phyloP scores from a whole-genome alignment of 495 filamentous ascomycete species.

The Chaetomidium leptoderma region DNA sequence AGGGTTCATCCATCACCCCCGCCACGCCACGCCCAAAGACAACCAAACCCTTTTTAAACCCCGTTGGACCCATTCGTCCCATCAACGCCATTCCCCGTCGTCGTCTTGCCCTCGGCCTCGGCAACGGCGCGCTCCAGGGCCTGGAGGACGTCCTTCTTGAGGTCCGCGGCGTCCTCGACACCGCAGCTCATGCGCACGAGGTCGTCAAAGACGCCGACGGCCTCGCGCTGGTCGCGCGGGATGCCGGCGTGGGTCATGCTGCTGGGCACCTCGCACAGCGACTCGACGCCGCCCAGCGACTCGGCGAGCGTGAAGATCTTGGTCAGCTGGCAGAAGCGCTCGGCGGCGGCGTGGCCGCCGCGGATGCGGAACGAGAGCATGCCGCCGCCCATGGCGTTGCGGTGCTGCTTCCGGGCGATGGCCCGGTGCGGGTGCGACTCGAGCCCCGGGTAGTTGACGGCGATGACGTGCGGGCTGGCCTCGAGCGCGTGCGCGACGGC shows the following conservation, averaged over 20 bases:
- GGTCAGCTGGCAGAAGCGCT: slow-evolving; percentile 85
- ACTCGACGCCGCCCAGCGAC: slow-evolving; percentile 89
- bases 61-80: slow-evolving; percentile 20
- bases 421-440: slow-evolving; percentile 78
- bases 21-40: not conserved
- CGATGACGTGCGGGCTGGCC: slow-evolving; percentile 71
- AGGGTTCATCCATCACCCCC: not conserved
- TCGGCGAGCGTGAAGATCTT: slow-evolving; percentile 91
- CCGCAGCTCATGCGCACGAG: slow-evolving; percentile 92
- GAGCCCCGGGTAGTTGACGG: slow-evolving; percentile 93
- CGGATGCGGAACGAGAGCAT: slow-evolving; percentile 96
- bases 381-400: slow-evolving; percentile 89
- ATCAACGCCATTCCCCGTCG: slow-evolving; percentile 21
- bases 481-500: slow-evolving; percentile 73
- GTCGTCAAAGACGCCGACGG: slow-evolving; percentile 92
- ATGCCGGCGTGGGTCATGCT: slow-evolving; percentile 98
- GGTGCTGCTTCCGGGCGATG: slow-evolving; percentile 85
- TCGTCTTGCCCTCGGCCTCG: slow-evolving; percentile 30
- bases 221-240: slow-evolving; percentile 81
- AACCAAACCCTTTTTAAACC: not conserved
- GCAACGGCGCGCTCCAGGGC: slow-evolving; percentile 72
- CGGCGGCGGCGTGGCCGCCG: slow-evolving; percentile 81
- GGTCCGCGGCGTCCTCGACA: slow-evolving; percentile 84
- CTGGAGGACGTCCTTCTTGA: slow-evolving; percentile 76
- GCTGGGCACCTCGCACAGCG: slow-evolving; percentile 81